These are phyloP conservation scores for Pseudohalonectria lignicola DNA, from an alignment of 2,329 filamentous ascomycete genomes.

Conservation along the genomic window DNA sequence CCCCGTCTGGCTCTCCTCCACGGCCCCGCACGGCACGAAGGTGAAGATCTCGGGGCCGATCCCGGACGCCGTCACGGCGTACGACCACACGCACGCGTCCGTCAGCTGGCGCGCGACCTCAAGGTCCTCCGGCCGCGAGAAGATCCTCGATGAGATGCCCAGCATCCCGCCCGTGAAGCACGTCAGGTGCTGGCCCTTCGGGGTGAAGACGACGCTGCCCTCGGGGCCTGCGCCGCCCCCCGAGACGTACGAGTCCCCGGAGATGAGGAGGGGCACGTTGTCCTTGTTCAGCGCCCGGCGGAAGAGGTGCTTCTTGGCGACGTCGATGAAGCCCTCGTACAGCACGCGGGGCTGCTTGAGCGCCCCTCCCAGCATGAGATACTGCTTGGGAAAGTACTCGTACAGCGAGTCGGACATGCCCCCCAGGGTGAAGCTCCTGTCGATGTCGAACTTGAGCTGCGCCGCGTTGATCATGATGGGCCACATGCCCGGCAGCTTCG, in stretches of 20 bases:
- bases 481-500: conserved; percentile 51
- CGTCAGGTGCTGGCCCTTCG: conserved; percentile 41
- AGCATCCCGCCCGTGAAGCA: conserved; percentile 60
- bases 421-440: conserved; percentile 44
- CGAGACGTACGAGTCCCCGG: conserved; percentile 26
- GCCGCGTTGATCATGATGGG: conserved; percentile 39
- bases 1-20: conserved; percentile 10
- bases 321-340: conserved; percentile 16
- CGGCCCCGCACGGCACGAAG: conserved; percentile 25
- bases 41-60: conserved; percentile 52
- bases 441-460: conserved; percentile 43
- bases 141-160: conserved; percentile 47
- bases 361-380: conserved; percentile 53
- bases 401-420: conserved; percentile 47
- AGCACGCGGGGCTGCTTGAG: conserved; percentile 25
- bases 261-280: conserved; percentile 32
- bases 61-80: conserved; percentile 42
- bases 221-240: conserved; percentile 4
- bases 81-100: conserved; percentile 55
- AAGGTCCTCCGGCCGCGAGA: conserved; percentile 42
- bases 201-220: conserved; percentile 13
- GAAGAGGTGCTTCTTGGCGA: conserved; percentile 28
- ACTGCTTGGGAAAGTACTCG: conserved; percentile 56
- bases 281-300: conserved; percentile 21
- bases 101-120: conserved; percentile 46